Conservation (phyloP, 257 asterid species). For the Salvia rosmarinus region DNA sequence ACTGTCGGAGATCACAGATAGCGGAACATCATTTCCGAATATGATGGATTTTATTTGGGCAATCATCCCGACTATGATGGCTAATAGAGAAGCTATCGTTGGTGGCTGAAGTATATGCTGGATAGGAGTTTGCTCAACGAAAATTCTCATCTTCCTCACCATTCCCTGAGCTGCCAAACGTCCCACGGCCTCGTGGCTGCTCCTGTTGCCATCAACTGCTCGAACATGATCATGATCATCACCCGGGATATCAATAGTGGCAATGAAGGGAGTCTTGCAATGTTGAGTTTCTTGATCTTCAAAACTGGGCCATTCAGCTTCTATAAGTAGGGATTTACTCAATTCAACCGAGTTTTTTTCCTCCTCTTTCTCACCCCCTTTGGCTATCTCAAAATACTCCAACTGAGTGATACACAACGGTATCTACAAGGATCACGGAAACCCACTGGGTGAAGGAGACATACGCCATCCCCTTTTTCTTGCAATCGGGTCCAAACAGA, state of each 20-base stretch:
- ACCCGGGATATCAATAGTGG: neutral
- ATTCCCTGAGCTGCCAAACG: neutral
- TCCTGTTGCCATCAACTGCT: too few relatives aligned
- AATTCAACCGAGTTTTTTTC: neutral
- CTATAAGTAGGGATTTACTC: constrained; percentile 41
- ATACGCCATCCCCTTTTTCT: constrained; percentile 43
- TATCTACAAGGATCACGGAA: constrained; percentile 45
- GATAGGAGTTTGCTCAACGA: constrained; percentile 34
- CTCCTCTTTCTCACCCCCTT: constrained; percentile 20
- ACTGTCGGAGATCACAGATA: constrained; percentile 44
- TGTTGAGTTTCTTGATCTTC: constrained; percentile 37
- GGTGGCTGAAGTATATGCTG: constrained; percentile 49
- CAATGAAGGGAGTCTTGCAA: constrained; percentile 31
- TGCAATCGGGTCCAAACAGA: constrained; percentile 46
- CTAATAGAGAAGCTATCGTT: constrained; percentile 46
- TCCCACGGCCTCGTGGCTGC: too few relatives aligned
- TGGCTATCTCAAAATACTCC: constrained; percentile 2
- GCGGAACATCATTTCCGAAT: constrained; percentile 36
- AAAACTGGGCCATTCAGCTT: neutral
- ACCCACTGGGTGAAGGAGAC: constrained; percentile 51
- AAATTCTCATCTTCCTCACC: constrained; percentile 35
- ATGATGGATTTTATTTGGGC: constrained; percentile 41
- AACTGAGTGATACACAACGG: constrained; percentile 41
- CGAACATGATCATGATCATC: too few relatives aligned
- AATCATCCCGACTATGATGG: constrained; percentile 43